Conservation (phyloP, 2,329 filamentous ascomycete genomes). For the Fusarium heterosporum region DNA sequence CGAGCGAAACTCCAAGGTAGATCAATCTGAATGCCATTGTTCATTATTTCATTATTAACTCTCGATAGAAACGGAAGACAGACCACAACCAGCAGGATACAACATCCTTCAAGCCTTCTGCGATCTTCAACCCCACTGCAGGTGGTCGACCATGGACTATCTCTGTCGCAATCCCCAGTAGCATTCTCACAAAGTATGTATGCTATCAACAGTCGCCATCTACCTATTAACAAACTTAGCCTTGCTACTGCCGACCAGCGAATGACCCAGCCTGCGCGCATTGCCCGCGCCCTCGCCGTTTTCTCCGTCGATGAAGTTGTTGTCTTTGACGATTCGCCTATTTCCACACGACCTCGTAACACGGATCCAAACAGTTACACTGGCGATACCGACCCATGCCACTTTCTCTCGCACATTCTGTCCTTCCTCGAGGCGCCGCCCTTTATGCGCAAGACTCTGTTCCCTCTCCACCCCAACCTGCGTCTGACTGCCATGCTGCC, state of each 20-base stretch:
- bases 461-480: constrained; percentile 83
- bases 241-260: constrained; percentile 80
- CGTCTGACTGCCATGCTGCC: constrained; percentile 78
- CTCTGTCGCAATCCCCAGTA: constrained; percentile 82
- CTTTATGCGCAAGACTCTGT: constrained; percentile 80
- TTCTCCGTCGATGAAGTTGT: constrained; percentile 89
- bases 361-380: constrained; percentile 69
- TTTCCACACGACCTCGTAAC: constrained; percentile 57
- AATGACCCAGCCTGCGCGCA: constrained; percentile 76
- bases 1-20: constrained; percentile 51
- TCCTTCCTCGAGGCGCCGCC: constrained; percentile 87
- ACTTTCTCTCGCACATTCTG: constrained; percentile 83
- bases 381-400: constrained; percentile 78
- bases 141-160: constrained; percentile 77
- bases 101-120: constrained; percentile 73
- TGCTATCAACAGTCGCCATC: too few relatives aligned
- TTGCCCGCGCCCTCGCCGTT: constrained; percentile 83
- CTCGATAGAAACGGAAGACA: constrained; percentile 63
- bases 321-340: constrained; percentile 78
- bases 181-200: constrained; percentile 77
- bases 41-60: background rate
- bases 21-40: background rate
- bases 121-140: constrained; percentile 73
- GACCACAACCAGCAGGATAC: constrained; percentile 53
- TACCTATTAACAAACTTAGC: constrained; percentile 55